Percentiles rank a stretch among this genome's conserved stretches.
Evolutionary conservation across 2,329 filamentous ascomycete species (phyloP).

Genomic region (Phaeosphaeriaceae sp.): DNA sequence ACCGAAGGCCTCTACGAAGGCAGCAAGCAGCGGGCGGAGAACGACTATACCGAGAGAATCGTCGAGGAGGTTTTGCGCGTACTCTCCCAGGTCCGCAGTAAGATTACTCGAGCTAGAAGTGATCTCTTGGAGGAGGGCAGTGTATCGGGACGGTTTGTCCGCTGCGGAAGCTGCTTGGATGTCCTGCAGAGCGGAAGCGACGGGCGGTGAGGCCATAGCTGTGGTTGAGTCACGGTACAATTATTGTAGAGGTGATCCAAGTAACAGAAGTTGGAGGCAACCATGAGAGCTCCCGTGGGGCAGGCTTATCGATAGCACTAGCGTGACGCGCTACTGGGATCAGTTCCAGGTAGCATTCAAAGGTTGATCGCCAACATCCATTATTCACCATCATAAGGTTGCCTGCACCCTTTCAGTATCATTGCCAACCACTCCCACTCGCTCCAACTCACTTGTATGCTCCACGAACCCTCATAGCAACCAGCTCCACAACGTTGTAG

Average conservation of each 20-base stretch:
- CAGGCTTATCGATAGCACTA: background rate
- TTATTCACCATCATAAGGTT: no score
- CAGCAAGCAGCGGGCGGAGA: constrained; percentile 72
- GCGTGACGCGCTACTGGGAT: constrained; percentile 15
- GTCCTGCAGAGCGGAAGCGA: constrained; percentile 56
- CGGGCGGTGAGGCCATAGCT: constrained; percentile 59
- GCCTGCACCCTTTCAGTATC: background rate
- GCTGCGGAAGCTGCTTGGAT: constrained; percentile 57
- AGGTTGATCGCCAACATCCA: background rate
- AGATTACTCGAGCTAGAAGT: constrained; percentile 57
- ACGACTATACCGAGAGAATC: constrained; percentile 78
- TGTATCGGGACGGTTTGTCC: constrained; percentile 64
- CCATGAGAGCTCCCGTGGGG: background rate
- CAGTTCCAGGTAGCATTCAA: background rate
- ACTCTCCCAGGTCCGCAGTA: constrained; percentile 69
- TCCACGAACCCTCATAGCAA: background rate
- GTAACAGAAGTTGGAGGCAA: background rate
- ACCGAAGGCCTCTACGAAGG: constrained; percentile 70
- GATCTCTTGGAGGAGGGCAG: constrained; percentile 64
- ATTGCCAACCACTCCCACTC: background rate
- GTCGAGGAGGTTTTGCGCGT: constrained; percentile 71
- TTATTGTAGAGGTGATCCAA: background rate
- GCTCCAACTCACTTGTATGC: background rate
- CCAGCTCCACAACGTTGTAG: constrained; percentile 39
- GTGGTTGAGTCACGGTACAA: background rate